Evolutionary conservation across 1,284 basidiomycete genomes (phyloP).

Genomic region (Wolfiporia cocos): DNA sequence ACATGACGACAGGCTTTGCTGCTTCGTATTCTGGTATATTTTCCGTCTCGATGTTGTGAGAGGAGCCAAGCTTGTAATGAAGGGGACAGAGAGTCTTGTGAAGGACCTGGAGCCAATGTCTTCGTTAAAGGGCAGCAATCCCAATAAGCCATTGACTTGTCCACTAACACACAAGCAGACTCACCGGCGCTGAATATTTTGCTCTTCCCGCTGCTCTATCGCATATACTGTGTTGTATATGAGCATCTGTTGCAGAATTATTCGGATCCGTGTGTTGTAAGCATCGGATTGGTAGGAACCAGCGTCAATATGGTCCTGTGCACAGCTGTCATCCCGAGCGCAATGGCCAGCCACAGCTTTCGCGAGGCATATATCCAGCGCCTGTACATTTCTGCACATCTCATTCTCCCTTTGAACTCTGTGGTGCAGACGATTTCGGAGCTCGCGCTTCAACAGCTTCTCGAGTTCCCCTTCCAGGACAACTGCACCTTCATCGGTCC

Average conservation of each 20-base stretch:
- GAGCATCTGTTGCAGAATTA: conserved; percentile 42
- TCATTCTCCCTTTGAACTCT: conserved; percentile 29
- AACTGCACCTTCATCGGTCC: no score
- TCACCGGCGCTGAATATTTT: conserved; percentile 16
- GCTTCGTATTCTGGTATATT: conserved; percentile 31
- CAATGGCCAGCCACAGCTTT: conserved; percentile 30
- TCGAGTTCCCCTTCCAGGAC: conserved; percentile 14
- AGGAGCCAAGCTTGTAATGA: conserved; percentile 17
- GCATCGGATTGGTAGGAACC: conserved; percentile 21
- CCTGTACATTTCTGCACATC: conserved; percentile 23
- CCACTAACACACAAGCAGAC: no score
- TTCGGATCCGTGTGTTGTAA: conserved; percentile 34
- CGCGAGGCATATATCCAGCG: conserved; percentile 36
- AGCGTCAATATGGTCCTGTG: conserved; percentile 29
- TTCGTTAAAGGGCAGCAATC: no score
- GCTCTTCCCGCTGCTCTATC: conserved; percentile 17
- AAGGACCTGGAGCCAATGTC: conserved; percentile 18
- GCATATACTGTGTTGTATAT: conserved; percentile 32
- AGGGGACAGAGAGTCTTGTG: conserved; percentile 19
- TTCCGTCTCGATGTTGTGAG: conserved; percentile 24
- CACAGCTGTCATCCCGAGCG: conserved; percentile 29
- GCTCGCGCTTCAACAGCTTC: conserved; percentile 12
- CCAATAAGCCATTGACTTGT: no score
- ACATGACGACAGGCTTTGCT: conserved; percentile 29
- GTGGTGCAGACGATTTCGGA: conserved; percentile 25